Evolutionary conservation across 441 rosid species (phyloP).

Genomic region (Erodium texanum): DNA sequence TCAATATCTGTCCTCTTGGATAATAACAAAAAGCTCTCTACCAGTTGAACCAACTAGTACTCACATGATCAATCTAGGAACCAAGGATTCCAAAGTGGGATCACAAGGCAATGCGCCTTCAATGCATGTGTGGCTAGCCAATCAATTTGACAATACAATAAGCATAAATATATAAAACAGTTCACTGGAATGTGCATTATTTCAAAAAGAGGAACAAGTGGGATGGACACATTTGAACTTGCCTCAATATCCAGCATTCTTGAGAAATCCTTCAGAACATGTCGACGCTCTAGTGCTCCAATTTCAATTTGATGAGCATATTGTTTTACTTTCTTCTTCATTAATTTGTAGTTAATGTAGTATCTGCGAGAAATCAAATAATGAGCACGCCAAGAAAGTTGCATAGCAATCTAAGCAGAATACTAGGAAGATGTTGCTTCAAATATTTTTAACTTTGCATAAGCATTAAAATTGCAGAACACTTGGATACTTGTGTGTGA

Average conservation of each 20-base stretch:
- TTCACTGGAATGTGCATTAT: not conserved
- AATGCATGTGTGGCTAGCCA: not conserved
- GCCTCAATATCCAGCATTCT: slow-evolving; percentile 91
- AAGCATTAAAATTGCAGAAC: too few species aligned
- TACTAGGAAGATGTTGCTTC: too few species aligned
- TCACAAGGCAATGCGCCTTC: not conserved
- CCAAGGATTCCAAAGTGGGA: not conserved
- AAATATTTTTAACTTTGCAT: too few species aligned
- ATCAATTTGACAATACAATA: not conserved
- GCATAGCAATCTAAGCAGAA: not conserved
- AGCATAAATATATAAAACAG: not conserved
- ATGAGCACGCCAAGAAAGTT: not conserved
- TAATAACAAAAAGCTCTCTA: not conserved
- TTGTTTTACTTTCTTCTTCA: slow-evolving; percentile 87
- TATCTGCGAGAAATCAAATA: slow-evolving; percentile 38
- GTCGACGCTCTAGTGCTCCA: slow-evolving; percentile 64
- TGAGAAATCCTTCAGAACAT: slow-evolving; percentile 96
- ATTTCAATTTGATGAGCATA: slow-evolving; percentile 72
- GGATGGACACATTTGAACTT: too few species aligned
- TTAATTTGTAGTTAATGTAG: slow-evolving; percentile 85
- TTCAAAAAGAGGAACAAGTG: too few species aligned
- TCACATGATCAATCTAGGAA: not conserved
- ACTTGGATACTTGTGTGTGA: not conserved
- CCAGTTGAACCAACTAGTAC: not conserved
- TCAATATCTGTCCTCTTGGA: too few species aligned